phyloP scores from a whole-genome alignment of 345 rosid genomes.

The Viola odorata region DNA sequence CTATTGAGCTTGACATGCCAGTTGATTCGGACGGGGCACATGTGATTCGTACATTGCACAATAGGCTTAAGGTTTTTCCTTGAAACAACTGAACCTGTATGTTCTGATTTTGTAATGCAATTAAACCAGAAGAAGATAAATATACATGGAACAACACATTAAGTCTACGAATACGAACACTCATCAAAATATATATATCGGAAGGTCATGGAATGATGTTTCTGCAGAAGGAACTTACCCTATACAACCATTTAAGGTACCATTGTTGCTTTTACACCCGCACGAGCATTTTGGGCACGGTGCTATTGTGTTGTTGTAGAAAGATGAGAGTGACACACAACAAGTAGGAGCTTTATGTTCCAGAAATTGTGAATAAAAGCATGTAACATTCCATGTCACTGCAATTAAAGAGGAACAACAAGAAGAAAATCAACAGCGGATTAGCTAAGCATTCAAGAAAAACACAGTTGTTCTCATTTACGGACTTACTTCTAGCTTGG shows the following conservation, averaged over 20 bases:
- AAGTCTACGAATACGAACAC: neutral
- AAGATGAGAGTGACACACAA: constrained; percentile 5
- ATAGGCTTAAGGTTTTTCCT: neutral
- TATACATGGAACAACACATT: neutral
- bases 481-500: constrained; percentile 4
- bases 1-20: constrained; percentile 4
- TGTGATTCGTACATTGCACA: constrained; percentile 4
- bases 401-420: neutral
- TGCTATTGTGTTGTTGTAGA: neutral
- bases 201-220: neutral
- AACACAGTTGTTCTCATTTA: neutral
- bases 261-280: constrained; percentile 6
- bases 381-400: constrained; percentile 7
- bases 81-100: neutral
- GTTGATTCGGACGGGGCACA: constrained; percentile 5
- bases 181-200: neutral
- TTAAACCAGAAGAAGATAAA: too few species aligned
- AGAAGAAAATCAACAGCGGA: neutral
- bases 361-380: constrained; percentile 5
- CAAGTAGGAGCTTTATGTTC: neutral
- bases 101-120: too few species aligned
- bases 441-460: neutral
- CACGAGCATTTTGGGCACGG: constrained; percentile 1
- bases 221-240: neutral
- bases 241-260: neutral